Conservation (phyloP, 805 yeast genomes). For the Yamadazyma philogaea region DNA sequence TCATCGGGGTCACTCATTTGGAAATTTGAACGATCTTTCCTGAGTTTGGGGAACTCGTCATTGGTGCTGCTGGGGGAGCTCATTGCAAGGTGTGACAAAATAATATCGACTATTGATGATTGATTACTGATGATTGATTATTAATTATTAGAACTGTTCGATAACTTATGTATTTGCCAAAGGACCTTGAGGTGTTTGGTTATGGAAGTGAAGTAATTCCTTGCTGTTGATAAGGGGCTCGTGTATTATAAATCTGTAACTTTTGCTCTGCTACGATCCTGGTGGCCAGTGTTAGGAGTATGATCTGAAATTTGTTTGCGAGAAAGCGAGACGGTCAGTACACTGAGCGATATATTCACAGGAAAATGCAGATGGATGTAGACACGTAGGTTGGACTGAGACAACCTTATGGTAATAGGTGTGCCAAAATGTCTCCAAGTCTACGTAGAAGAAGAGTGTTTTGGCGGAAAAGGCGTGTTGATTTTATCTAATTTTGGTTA, state of each 20-base stretch:
- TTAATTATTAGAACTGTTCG: neutral
- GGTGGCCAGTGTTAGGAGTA: neutral
- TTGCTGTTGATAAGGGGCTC: no score
- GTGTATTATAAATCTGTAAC: neutral
- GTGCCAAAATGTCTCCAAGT: no score
- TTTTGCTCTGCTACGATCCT: neutral
- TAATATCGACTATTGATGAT: slow-evolving; percentile 1
- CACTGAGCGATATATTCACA: neutral
- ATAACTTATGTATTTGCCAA: neutral
- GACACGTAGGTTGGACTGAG: no score
- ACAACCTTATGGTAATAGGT: no score
- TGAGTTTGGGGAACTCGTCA: slow-evolving; percentile 6
- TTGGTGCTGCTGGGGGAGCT: slow-evolving; percentile 15
- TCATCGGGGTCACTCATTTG: slow-evolving; percentile 21
- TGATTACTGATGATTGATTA: neutral
- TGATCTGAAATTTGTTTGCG: neutral
- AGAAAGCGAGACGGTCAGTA: neutral
- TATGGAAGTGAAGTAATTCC: no score
- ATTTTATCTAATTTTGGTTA: no score
- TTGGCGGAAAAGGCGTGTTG: neutral
- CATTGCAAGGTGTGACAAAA: slow-evolving; percentile 8
- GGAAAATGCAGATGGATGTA: no score
- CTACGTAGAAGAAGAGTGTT: no score
- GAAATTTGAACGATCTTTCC: slow-evolving; percentile 2
- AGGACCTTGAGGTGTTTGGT: neutral